phyloP scores from a whole-genome alignment of 805 yeast genomes.

The Cyberlindnera maclurae region DNA sequence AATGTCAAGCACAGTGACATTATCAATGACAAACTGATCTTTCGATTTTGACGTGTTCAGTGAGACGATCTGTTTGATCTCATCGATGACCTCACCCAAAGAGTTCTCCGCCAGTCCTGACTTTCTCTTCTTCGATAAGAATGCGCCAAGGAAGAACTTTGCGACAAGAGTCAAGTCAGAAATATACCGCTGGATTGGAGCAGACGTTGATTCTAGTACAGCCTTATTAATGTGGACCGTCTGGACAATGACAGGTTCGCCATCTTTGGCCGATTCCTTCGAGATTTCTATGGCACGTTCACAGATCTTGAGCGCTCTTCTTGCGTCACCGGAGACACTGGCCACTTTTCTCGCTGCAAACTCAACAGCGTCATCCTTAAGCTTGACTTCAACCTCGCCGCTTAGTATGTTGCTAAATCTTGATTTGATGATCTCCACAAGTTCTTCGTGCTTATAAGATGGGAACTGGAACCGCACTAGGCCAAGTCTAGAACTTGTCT shows the following conservation, averaged over 20 bases:
- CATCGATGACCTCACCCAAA: constrained; percentile 75
- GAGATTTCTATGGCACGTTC: constrained; percentile 87
- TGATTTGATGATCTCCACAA: constrained; percentile 65
- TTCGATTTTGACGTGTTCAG: constrained; percentile 26
- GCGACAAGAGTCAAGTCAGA: constrained; percentile 55
- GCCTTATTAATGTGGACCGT: constrained; percentile 76
- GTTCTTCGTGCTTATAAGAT: constrained; percentile 78
- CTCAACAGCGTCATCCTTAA: constrained; percentile 70
- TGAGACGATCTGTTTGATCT: constrained; percentile 49
- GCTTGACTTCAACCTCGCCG: constrained; percentile 27
- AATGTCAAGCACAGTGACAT: constrained; percentile 28
- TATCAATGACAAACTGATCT: constrained; percentile 23
- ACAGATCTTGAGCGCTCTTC: constrained; percentile 85
- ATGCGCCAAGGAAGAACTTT: constrained; percentile 65
- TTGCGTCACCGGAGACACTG: constrained; percentile 94
- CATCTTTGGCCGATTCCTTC: constrained; percentile 12
- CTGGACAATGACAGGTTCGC: constrained; percentile 41
- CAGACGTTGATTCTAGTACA: constrained; percentile 66
- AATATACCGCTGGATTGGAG: constrained; percentile 62
- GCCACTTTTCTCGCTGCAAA: constrained; percentile 94
- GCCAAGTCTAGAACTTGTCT: constrained; percentile 88
- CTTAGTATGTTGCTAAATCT: constrained; percentile 44
- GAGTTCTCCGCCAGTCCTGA: constrained; percentile 64
- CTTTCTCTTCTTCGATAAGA: constrained; percentile 56
- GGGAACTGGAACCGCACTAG: constrained; percentile 79